A percentile compares a stretch with the other conserved stretches of the same genome.
Conservation (phyloP, 2,329 filamentous ascomycete genomes). For the Coniochaeta sp. region DNA sequence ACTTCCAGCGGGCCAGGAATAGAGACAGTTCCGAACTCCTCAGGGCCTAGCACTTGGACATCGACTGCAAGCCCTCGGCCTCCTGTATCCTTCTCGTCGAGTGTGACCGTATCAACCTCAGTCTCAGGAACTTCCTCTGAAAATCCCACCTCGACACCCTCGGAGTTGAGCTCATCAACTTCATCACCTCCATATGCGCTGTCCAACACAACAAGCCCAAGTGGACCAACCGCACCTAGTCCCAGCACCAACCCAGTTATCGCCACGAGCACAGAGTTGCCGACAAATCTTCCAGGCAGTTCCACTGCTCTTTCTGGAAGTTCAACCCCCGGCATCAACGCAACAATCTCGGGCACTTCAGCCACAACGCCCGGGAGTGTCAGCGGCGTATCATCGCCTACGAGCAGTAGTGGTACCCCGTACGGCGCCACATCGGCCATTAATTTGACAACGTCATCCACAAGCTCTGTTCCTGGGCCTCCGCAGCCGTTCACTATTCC, state of each 20-base stretch:
- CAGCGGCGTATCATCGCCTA: background rate
- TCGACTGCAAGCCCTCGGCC: background rate
- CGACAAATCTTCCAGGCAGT: background rate
- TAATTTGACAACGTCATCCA: background rate
- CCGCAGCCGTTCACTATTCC: background rate
- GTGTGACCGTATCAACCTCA: background rate
- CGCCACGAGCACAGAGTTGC: background rate
- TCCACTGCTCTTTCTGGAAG: background rate
- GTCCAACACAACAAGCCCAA: slow-evolving; percentile 3
- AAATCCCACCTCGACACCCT: background rate
- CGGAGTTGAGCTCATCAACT: background rate
- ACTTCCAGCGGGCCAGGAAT: background rate
- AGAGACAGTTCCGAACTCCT: background rate
- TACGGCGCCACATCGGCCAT: background rate
- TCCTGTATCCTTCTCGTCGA: background rate
- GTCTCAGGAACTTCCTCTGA: background rate
- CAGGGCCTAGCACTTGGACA: background rate
- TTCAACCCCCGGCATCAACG: background rate
- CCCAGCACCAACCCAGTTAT: background rate
- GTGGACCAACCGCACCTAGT: background rate
- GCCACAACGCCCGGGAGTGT: background rate
- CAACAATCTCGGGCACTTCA: background rate
- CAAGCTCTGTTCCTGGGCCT: background rate
- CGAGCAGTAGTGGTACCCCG: background rate
- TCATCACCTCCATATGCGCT: slow-evolving; percentile 4